Evolutionary conservation across 1,284 basidiomycete species (phyloP), one percentile per base, ranked within the genome.

Genomic region (Trametes pubescens): DNA sequence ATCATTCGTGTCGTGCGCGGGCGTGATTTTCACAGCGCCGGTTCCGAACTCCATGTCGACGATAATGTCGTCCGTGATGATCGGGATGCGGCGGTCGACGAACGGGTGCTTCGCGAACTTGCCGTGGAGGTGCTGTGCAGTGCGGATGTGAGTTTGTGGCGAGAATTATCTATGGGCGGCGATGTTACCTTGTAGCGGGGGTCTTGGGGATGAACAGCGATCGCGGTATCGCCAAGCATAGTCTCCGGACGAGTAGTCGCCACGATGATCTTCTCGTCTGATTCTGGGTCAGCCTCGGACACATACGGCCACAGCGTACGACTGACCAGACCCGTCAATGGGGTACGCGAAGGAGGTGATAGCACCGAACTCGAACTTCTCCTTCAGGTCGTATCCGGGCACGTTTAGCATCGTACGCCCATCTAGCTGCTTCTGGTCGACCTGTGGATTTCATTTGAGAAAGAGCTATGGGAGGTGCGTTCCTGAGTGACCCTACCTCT

Each of bases 231-330:
- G 64, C 98, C 98, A 0, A 99, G 86, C 93, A 99, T 98, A 1
- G 98, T 99, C 80, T 99, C 98, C 0, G 96, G 96, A 84, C 98
- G 94, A 13, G 98, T 99, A 2, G 98, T 99, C 0, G 96, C 97
- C 56, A 99, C 92, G 61, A 98, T 84, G 68, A 99, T 93, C 75
- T 86, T 91, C 76, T 99, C 97, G 65, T 98, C 96, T 89, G 18
- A 22, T 26, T 21, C 18, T 29, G 35, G 51, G 4, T 46, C 2
- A 52, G 46, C 24, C 13, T 4, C 2, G 29, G 34, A 9, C 8
- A 10, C 2, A 7, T 18, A 4, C 2, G 5, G 2, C 16, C 3
- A 7, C 29, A 6, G 8, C 37, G 24, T 18, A 24, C 35, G 35
- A 74, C 82, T 43, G 67, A 89, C 92, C 89, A 40, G 93, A 94